A percentile compares a stretch with the other conserved stretches of the same genome.
These are phyloP conservation scores for Candida gorgasii DNA, from an alignment of 805 yeast species.

Conservation along the genomic window DNA sequence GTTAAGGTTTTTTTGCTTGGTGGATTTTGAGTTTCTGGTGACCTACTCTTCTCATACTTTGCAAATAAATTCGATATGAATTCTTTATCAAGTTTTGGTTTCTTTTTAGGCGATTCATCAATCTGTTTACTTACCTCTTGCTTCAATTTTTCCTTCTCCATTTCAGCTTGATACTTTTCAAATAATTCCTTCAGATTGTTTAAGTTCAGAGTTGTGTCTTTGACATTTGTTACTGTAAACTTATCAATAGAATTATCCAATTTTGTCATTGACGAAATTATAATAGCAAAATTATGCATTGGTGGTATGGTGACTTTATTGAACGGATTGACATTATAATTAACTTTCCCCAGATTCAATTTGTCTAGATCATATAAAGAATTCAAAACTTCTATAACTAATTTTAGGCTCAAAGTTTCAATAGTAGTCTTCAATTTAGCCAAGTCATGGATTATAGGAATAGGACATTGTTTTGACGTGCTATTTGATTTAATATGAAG, in stretches of 20 bases:
- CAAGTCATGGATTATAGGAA: conserved; percentile 37
- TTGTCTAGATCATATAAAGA: conserved; percentile 20
- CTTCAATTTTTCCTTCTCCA: not conserved
- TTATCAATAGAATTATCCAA: conserved; percentile 15
- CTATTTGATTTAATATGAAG: conserved; percentile 21
- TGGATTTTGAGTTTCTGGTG: conserved; percentile 1
- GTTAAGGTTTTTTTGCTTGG: too few relatives aligned
- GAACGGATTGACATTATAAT: conserved; percentile 16
- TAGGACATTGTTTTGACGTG: conserved; percentile 44
- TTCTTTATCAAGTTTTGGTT: conserved; percentile 22
- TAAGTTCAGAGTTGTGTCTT: too few relatives aligned
- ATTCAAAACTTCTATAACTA: conserved; percentile 44
- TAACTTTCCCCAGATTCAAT: conserved; percentile 22
- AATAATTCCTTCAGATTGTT: conserved; percentile 26
- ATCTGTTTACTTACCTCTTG: not conserved
- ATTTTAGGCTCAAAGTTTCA: conserved; percentile 30
- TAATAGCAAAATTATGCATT: conserved; percentile 49
- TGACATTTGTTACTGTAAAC: conserved; percentile 17
- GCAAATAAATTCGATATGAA: conserved; percentile 30
- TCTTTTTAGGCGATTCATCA: not conserved
- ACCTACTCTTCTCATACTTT: conserved; percentile 16
- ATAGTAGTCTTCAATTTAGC: conserved; percentile 34
- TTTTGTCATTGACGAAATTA: conserved; percentile 44
- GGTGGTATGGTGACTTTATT: conserved; percentile 38
- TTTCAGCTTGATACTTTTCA: conserved; percentile 17